Base-by-base conservation (phyloP, 2,329 filamentous ascomycete species). In the Gliomastix tumulicola region DNA sequence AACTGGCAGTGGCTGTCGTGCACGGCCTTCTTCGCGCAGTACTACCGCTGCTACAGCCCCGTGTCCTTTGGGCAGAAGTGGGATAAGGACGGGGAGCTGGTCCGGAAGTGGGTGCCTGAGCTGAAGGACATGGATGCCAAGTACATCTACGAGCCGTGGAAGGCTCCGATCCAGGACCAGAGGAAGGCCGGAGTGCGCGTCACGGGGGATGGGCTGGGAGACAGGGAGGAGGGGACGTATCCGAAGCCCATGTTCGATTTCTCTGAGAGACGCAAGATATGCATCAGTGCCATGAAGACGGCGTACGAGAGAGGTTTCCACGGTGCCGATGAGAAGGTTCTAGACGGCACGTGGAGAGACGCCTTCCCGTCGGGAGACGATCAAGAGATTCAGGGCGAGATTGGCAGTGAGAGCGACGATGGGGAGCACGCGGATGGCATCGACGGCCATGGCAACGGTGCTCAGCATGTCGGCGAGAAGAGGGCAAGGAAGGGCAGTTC, bases 191-290 rank as follows among this genome's bases (percentile, higher is more conserved):
- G 78, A 0, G 81, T 84, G 35, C 52, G 74, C 15, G 61, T 85
- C 36, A 71, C 65, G 32, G 77, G 75, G 0, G 68, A 79, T 43
- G 71, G 69, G 3, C 52, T 66, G 20, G 53, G 49, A 7, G 58
- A 59, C 16, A 47, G 54, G 22, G 59, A 66, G 4, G 60, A 66
- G 18, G 67, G 65, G 1, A 59, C 69, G 1, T 89, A 88, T 53
- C 82, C 83, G 2, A 81, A 81, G 51, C 82, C 82, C 2, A 88
- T 88, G 74, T 85, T 89, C 52, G 82, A 88, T 56, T 89, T 88
- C 50, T 54, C 63, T 15, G 68, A 76, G 52, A 63, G 79, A 45
- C 69, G 81, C 36, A 65, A 70, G 7, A 59, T 74, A 3, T 88
- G 84, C 48, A 60, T 88, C 2, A 59, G 71, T 28, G 76, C 73